phyloP scores from a whole-genome alignment of 495 filamentous ascomycete species.

The Hapsidospora chrysogenum region DNA sequence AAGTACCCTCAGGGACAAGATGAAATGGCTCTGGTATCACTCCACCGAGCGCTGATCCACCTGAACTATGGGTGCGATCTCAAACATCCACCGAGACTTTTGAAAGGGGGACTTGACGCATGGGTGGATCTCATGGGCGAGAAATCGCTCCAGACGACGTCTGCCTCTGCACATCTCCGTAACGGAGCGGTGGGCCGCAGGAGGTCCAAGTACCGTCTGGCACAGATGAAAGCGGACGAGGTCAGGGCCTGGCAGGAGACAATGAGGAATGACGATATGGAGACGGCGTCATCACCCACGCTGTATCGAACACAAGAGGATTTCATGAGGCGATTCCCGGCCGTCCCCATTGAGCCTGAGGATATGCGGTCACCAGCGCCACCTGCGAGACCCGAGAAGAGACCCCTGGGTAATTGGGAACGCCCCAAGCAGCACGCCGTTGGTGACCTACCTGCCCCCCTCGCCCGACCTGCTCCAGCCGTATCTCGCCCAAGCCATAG shows the following conservation, averaged over 20 bases:
- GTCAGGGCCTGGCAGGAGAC: conserved; percentile 22
- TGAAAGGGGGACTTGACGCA: conserved; percentile 66
- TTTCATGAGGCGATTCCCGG: conserved; percentile 70
- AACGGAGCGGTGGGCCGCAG: not conserved
- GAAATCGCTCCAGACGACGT: conserved; percentile 39
- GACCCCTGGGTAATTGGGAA: no score
- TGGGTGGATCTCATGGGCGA: conserved; percentile 68
- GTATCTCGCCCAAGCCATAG: conserved; percentile 75
- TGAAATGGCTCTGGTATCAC: conserved; percentile 43
- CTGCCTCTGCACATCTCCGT: no score
- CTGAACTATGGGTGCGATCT: conserved; percentile 59
- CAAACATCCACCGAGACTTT: conserved; percentile 52
- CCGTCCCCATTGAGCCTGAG: conserved; percentile 49
- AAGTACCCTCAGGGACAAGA: conserved; percentile 24
- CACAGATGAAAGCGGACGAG: conserved; percentile 12
- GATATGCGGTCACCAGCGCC: conserved; percentile 46
- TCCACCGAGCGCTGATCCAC: conserved; percentile 66
- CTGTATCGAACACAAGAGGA: conserved; percentile 44
- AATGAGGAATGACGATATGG: conserved; percentile 24
- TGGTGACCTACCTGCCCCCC: conserved; percentile 21
- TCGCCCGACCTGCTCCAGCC: conserved; percentile 64
- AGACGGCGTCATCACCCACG: conserved; percentile 22
- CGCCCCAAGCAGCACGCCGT: conserved; percentile 11
- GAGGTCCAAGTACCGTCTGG: conserved; percentile 4
- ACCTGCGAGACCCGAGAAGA: conserved; percentile 26